Conservation (phyloP, 1,284 basidiomycete species). For the Ustilago crameri region DNA sequence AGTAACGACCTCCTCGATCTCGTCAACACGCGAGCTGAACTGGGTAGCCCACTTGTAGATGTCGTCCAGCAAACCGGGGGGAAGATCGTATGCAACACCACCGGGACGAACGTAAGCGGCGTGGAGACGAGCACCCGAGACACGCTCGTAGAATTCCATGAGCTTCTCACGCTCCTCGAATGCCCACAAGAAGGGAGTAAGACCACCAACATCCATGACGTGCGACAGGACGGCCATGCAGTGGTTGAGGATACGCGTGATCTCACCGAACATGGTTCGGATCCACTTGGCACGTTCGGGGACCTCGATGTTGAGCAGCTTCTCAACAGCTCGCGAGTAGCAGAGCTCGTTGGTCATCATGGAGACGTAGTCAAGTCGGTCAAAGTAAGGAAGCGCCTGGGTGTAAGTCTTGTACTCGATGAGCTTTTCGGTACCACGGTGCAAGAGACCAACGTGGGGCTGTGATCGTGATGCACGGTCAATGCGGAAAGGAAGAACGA, state of each 20-base stretch:
- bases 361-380: slow-evolving; percentile 97
- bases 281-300: slow-evolving; percentile 99
- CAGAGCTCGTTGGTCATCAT: slow-evolving; percentile 80
- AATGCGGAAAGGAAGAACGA: slow-evolving; percentile 7
- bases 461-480: not conserved
- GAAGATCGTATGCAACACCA: slow-evolving; percentile 96
- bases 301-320: slow-evolving; percentile 96
- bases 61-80: slow-evolving; percentile 94
- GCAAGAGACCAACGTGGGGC: slow-evolving; percentile 93
- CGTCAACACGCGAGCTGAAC: slow-evolving; percentile 88
- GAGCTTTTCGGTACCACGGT: slow-evolving; percentile 97
- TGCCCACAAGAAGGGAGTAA: slow-evolving; percentile 99
- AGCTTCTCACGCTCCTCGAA: slow-evolving; percentile 99
- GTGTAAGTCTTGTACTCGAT: slow-evolving; percentile 99
- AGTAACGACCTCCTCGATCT: slow-evolving; percentile 97
- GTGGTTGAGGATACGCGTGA: slow-evolving; percentile 95
- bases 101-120: slow-evolving; percentile 98
- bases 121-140: slow-evolving; percentile 96
- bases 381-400: slow-evolving; percentile 98
- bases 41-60: slow-evolving; percentile 98
- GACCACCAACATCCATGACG: slow-evolving; percentile 80
- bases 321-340: slow-evolving; percentile 97
- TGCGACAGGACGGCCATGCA: slow-evolving; percentile 97
- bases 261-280: slow-evolving; percentile 94
- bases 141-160: slow-evolving; percentile 99